Evolutionary conservation across 805 yeast species (phyloP), one percentile per base, ranked within the genome.

Genomic region (Danielozyma ontarioensis): DNA sequence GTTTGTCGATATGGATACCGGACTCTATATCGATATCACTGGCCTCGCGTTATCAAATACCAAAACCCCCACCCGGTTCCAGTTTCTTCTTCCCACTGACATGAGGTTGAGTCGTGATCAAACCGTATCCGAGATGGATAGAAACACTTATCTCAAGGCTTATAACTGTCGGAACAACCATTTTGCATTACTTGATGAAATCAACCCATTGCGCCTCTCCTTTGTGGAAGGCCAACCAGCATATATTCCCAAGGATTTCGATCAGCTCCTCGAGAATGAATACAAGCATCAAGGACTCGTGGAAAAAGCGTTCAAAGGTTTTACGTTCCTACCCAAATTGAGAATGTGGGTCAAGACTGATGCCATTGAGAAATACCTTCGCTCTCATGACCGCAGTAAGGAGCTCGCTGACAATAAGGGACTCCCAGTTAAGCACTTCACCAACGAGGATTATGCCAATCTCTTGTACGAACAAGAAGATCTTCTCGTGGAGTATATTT

Each of bases 1-100:
- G 16, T 70, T 72, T 37, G 68, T 74, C 17, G 79, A 75, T 42
- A 57, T 70, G 4, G 66, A 64, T 31, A 64, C 76, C 8, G 72
- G 71, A 1, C 44, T 59, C 28, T 66, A 64, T 38, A 59, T 66
- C 27, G 72, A 66, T 38, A 68, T 57, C 25, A 65, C 72, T 5
- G 72, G 59, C 0, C 46, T 65, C 34, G 66, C 70, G 2, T 35
- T 63, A 3, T 47, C 64, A 13, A 46, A 53, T 25, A 48, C 59
- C 6, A 36, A 35, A 15, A 40, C 59, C 14, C 66, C 67, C 1
- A 28, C 14, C 1, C 42, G 64, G 13, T 48, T 41, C 29, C 32
- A 45, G 19, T 38, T 36, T 13, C 25, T 36, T 25, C 37, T 55
- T 21, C 55, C 57, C 2, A 22, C 21, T 4, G 25, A 35, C 8